phyloP scores from a whole-genome alignment of 441 rosid species.

The Jatropha multifida region DNA sequence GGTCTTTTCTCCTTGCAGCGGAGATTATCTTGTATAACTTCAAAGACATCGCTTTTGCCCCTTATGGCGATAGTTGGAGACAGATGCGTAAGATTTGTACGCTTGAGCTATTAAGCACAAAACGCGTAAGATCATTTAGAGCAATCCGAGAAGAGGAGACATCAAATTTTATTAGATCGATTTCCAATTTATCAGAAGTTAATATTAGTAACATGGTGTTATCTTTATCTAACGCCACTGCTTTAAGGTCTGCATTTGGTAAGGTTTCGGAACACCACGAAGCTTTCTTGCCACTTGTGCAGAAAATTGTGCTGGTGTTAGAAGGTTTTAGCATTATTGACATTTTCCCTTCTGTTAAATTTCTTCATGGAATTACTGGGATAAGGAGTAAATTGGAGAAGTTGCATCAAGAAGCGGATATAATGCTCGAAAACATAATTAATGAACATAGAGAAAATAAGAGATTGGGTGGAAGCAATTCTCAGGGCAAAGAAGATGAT shows the following conservation, averaged over 20 bases:
- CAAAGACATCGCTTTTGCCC: conserved; percentile 8
- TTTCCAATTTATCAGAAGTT: background rate
- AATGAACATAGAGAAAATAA: background rate
- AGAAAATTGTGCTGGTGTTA: background rate
- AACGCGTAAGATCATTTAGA: background rate
- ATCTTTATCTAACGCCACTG: background rate
- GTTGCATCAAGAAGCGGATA: background rate
- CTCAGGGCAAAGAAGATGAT: background rate
- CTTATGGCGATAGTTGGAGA: conserved; percentile 9
- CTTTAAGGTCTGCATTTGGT: background rate
- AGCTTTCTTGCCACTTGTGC: background rate
- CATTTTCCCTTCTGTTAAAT: background rate
- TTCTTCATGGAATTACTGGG: background rate
- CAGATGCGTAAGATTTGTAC: background rate
- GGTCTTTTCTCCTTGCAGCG: background rate
- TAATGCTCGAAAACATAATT: background rate
- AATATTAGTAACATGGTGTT: background rate
- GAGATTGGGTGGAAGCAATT: background rate
- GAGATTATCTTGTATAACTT: background rate
- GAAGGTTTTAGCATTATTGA: background rate
- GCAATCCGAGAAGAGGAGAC: background rate
- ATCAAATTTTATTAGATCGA: background rate
- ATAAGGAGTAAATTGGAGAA: background rate
- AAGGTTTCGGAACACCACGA: background rate
- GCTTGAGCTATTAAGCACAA: no score